phyloP scores from a whole-genome alignment of 2,329 filamentous ascomycete species.

The Westerdykella ornata region DNA sequence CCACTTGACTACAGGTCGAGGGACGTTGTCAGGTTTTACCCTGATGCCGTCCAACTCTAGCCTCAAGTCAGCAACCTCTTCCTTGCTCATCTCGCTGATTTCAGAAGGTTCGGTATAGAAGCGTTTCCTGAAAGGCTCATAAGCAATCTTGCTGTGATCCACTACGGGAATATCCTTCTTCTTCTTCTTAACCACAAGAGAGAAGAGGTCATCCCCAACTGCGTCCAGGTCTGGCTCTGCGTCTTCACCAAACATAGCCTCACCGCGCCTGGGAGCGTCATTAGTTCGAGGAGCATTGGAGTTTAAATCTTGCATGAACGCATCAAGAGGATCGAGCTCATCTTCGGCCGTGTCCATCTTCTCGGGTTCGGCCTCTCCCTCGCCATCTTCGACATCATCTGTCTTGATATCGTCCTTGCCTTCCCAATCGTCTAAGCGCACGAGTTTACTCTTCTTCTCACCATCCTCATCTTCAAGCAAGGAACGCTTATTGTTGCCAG shows the following conservation, averaged over 20 bases:
- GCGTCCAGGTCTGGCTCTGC: conserved; percentile 64
- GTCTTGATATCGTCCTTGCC: conserved; percentile 9
- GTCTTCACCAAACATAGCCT: conserved; percentile 80
- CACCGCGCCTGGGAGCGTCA: conserved; percentile 46
- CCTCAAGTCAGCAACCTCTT: conserved; percentile 73
- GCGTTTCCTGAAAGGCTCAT: conserved; percentile 81
- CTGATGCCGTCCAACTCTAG: conserved; percentile 93
- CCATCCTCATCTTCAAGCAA: conserved; percentile 17
- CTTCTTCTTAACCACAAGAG: conserved; percentile 62
- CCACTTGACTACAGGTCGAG: conserved; percentile 93
- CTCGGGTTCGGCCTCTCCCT: conserved; percentile 11
- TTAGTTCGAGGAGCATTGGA: background rate
- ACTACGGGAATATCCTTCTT: conserved; percentile 91
- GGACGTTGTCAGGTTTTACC: conserved; percentile 66
- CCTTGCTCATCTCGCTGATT: conserved; percentile 72
- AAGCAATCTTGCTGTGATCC: conserved; percentile 79
- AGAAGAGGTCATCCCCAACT: conserved; percentile 48
- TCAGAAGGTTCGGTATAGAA: conserved; percentile 92
- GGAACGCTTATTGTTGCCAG: background rate
- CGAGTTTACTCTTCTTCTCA: conserved; percentile 6
- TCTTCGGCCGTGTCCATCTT: conserved; percentile 61
- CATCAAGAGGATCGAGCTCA: conserved; percentile 81
- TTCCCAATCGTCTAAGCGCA: conserved; percentile 14
- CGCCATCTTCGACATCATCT: conserved; percentile 16
- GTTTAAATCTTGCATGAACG: conserved; percentile 76